These are phyloP conservation scores for Didymellaceae sp. DNA, from an alignment of 2,329 filamentous ascomycete genomes.

Conservation along the genomic window DNA sequence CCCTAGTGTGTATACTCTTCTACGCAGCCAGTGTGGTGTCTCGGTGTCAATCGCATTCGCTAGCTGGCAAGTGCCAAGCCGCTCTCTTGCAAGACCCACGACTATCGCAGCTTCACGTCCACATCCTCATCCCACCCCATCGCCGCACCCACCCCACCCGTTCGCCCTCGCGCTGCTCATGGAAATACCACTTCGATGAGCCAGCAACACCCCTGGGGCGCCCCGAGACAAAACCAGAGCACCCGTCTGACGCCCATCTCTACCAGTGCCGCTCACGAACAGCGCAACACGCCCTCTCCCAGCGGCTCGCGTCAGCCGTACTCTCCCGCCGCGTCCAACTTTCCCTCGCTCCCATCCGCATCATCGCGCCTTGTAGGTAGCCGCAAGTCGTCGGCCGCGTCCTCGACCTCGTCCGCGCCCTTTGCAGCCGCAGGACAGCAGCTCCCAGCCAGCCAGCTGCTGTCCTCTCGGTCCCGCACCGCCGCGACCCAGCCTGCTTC, in stretches of 20 bases:
- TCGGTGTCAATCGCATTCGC: conserved; percentile 3
- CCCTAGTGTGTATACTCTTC: no score
- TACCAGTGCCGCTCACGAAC: conserved; percentile 53
- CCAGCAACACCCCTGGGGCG: conserved; percentile 65
- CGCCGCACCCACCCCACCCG: conserved; percentile 23
- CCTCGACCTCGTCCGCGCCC: conserved; percentile 61
- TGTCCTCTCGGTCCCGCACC: conserved; percentile 64
- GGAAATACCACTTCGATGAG: conserved; percentile 54
- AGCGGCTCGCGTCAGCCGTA: conserved; percentile 59
- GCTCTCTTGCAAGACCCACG: conserved; percentile 18
- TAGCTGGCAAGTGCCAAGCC: conserved; percentile 18
- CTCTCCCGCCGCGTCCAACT: conserved; percentile 60
- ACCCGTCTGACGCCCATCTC: conserved; percentile 66
- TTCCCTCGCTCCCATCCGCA: conserved; percentile 59
- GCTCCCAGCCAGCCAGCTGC: conserved; percentile 58
- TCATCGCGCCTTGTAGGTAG: conserved; percentile 58
- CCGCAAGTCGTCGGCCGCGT: conserved; percentile 61
- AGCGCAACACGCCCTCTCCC: conserved; percentile 54
- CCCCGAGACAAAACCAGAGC: conserved; percentile 60
- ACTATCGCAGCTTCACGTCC: conserved; percentile 28
- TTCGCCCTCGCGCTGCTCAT: conserved; percentile 48
- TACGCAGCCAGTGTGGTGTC: not conserved
- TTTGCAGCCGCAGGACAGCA: conserved; percentile 65
- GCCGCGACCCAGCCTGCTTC: conserved; percentile 61
- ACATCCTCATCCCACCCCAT: conserved; percentile 26